Evolutionary conservation across 345 rosid genomes (phyloP).

Genomic region (Isatis tinctoria): DNA sequence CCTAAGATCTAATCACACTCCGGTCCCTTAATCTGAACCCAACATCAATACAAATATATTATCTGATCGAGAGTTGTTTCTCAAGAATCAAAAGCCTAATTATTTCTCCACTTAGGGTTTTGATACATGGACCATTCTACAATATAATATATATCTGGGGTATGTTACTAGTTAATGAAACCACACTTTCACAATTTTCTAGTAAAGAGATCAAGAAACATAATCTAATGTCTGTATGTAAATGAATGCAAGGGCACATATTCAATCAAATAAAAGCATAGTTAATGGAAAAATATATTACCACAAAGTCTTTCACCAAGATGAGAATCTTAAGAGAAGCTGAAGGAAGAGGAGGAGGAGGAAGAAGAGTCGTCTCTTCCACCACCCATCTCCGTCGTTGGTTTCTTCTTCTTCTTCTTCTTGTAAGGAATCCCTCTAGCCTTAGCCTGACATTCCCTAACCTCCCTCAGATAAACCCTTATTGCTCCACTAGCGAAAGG

Average conservation of each 20-base stretch:
- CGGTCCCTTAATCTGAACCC: not conserved
- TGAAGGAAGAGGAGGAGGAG: conserved; percentile 27
- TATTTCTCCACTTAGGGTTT: conserved; percentile 26
- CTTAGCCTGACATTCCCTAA: conserved; percentile 75
- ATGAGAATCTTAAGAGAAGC: conserved; percentile 27
- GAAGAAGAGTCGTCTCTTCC: conserved; percentile 36
- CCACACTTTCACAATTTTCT: not conserved
- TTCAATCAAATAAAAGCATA: not conserved
- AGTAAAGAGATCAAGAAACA: conserved; percentile 1
- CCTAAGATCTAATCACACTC: conserved; percentile 4
- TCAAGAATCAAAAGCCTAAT: not conserved
- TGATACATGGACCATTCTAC: not conserved
- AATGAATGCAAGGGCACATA: not conserved
- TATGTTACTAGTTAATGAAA: not conserved
- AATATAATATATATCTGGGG: not conserved
- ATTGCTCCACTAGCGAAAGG: conserved; percentile 78
- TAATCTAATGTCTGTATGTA: not conserved
- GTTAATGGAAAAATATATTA: conserved; percentile 11
- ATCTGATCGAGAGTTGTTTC: not conserved
- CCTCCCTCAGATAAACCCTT: conserved; percentile 71
- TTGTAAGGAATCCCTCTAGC: conserved; percentile 85
- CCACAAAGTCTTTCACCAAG: conserved; percentile 15
- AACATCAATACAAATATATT: not conserved
- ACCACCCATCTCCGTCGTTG: conserved; percentile 17
- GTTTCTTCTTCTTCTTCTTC: conserved; percentile 72